phyloP scores from a whole-genome alignment of 148 eudicot species.

The Oxyria digyna region DNA sequence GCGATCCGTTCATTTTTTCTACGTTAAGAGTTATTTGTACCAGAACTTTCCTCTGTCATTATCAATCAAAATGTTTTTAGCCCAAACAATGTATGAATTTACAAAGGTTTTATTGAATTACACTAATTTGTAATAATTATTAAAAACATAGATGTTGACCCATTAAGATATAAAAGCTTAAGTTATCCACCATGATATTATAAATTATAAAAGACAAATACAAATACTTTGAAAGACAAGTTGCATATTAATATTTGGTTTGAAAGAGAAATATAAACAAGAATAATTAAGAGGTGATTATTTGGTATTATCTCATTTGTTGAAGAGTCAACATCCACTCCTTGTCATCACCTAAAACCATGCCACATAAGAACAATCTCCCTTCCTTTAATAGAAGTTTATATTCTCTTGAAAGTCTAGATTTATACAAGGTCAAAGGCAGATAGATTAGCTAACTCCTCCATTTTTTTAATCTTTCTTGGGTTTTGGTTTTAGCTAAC shows the following conservation, averaged over 20 bases:
- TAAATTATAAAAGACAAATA: neutral
- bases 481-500: neutral
- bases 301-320: constrained; percentile 61
- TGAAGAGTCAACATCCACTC: constrained; percentile 71
- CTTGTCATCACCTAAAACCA: constrained; percentile 61
- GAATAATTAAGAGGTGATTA: constrained; percentile 30
- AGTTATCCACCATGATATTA: neutral
- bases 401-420: constrained; percentile 10
- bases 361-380: constrained; percentile 34
- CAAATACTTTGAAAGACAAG: constrained; percentile 10
- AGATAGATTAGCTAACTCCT: neutral
- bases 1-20: too few species aligned
- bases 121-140: neutral
- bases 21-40: too few species aligned
- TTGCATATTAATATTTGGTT: neutral
- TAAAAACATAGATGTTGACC: constrained; percentile 1
- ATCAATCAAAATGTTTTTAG: neutral
- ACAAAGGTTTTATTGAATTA: neutral
- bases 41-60: neutral
- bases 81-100: neutral
- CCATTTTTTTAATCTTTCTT: neutral
- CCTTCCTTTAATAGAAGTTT: constrained; percentile 43
- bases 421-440: constrained; percentile 8
- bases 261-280: constrained; percentile 14
- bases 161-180: constrained; percentile 13